Base-by-base conservation (phyloP, 495 filamentous ascomycete genomes). In the Penicillium verhagenii region DNA sequence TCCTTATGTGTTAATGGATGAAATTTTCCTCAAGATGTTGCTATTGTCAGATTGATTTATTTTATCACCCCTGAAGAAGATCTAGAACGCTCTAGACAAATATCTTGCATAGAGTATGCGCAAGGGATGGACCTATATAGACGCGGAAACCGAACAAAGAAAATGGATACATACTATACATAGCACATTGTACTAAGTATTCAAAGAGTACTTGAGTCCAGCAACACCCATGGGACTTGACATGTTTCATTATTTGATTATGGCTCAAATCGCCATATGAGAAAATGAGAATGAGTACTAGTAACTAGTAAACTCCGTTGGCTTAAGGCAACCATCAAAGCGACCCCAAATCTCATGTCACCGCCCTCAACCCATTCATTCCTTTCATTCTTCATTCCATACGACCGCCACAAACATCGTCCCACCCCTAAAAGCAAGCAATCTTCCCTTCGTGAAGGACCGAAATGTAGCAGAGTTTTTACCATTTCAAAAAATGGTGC, bases 401-500 rank as follows among this genome's bases (percentile, higher is more conserved):
- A 14, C 47, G 18, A 39, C 35, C 47, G 20, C 44, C 21, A 47
- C 20, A 37, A 39, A 42, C 7, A 47, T 28, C 24, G 19, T 14
- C n/a, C 47, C 10, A 20, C 20, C 49, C 35, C 18, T 38, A 3
- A 42, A 43, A 40, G 18, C 18, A 38, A 39, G 29, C 29, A 18
- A 35, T 33, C 21, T 51, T 19, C 48, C 28, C 14, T n/a, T n/a
- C n/a, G 39, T 26, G 28, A 9, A 42, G 24, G 26, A 53, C 35
- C 47, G 57, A 60, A 31, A 76, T 76, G 73, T 76, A 75, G 71
- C 59, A 67, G 50, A 16, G 40, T 31, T 39, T 46, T 25, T 33
- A 33, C 29, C 19, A 53, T 46, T 21, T 35, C 54, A 58, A 75
- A n/a, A 52, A 43, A 76, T 76, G 73, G 70, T 73, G 71, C 73